phyloP scores from a whole-genome alignment of 2,329 filamentous ascomycete genomes.

The Botryotinia globosa region DNA sequence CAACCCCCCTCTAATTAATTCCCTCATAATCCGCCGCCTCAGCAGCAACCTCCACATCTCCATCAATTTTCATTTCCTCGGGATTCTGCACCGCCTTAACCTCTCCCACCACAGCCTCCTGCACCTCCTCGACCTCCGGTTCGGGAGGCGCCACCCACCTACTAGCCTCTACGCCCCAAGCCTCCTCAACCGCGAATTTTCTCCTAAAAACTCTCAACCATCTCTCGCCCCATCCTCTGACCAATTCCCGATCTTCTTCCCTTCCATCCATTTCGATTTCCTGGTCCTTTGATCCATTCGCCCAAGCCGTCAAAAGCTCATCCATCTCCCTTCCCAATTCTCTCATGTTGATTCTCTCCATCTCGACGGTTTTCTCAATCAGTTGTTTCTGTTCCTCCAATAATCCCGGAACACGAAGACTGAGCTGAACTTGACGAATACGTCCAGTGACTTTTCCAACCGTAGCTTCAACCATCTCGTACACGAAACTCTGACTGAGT shows the following conservation, averaged over 20 bases:
- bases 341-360: constrained; percentile 72
- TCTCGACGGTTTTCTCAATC: constrained; percentile 62
- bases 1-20: background rate
- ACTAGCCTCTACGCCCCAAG: constrained; percentile 48
- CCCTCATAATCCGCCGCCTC: background rate
- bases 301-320: constrained; percentile 71
- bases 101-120: background rate
- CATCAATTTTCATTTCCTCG: constrained; percentile 12
- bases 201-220: constrained; percentile 86
- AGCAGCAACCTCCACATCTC: background rate
- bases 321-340: constrained; percentile 79
- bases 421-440: constrained; percentile 73
- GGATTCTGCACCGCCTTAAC: background rate
- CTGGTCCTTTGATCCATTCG: constrained; percentile 69
- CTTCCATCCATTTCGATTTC: constrained; percentile 66
- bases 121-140: constrained; percentile 19
- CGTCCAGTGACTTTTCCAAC: constrained; percentile 87
- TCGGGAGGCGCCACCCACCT: constrained; percentile 28
- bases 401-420: constrained; percentile 56
- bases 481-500: constrained; percentile 73
- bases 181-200: constrained; percentile 81
- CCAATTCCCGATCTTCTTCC: constrained; percentile 57
- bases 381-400: constrained; percentile 46
- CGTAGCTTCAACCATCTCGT: constrained; percentile 86
- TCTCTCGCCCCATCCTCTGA: constrained; percentile 76